A percentile compares a stretch with the other conserved stretches of the same genome.
Conservation (phyloP, 306 rosid species). For the Quillaja saponaria region DNA sequence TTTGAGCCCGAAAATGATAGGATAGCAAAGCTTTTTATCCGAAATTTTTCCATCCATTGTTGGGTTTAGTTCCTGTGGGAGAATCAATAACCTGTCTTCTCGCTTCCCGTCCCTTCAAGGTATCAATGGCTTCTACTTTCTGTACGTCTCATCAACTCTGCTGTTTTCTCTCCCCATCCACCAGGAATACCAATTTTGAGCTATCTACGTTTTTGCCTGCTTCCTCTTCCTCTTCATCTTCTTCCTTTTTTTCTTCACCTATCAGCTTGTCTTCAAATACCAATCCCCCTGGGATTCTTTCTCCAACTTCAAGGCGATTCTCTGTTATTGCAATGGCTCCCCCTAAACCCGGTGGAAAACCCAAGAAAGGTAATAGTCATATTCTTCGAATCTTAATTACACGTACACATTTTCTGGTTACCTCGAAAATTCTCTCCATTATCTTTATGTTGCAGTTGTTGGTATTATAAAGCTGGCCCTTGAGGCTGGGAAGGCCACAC, state of each 20-base stretch:
- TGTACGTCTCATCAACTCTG: constrained; percentile 24
- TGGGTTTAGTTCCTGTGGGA: too few species aligned
- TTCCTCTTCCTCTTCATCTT: constrained; percentile 34
- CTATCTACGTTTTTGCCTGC: constrained; percentile 18
- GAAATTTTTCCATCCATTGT: too few species aligned
- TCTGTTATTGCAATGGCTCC: constrained; percentile 87
- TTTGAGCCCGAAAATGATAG: too few species aligned
- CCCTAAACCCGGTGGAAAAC: constrained; percentile 85
- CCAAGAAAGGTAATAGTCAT: constrained; percentile 67
- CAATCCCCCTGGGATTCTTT: constrained; percentile 9
- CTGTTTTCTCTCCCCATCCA: constrained; percentile 21
- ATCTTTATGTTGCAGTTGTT: constrained; percentile 50
- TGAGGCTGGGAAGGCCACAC: constrained; percentile 99
- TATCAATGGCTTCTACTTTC: constrained; percentile 64
- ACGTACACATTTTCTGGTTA: not conserved
- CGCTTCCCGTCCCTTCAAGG: too few species aligned
- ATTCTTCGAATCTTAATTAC: not conserved
- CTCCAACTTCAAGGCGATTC: constrained; percentile 51
- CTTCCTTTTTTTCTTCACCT: constrained; percentile 53
- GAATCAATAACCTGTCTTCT: too few species aligned
- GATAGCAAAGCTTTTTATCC: too few species aligned
- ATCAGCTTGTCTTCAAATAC: constrained; percentile 46
- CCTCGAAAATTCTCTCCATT: not conserved
- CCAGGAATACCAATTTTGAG: not conserved
- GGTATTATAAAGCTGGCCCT: constrained; percentile 91